A percentile compares a stretch with the other conserved stretches of the same genome.
phyloP scores from a whole-genome alignment of 1,284 basidiomycete species.

The Sanghuangporus weigelae region DNA sequence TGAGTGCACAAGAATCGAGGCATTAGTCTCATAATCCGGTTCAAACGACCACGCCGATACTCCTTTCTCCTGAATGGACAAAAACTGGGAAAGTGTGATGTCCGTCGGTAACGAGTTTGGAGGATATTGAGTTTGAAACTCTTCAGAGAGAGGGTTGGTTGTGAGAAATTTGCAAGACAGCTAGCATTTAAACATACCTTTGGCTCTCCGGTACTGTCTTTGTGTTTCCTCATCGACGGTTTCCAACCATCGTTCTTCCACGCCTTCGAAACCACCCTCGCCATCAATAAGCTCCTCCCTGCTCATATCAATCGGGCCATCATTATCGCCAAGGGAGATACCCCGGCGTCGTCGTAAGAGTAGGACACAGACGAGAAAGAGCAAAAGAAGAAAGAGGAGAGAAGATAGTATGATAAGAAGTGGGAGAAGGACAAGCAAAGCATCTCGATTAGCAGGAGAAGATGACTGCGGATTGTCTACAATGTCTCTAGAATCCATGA shows the following conservation, averaged over 20 bases:
- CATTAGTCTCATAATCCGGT: slow-evolving; percentile 91
- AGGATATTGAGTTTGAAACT: slow-evolving; percentile 86
- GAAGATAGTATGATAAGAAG: slow-evolving; percentile 90
- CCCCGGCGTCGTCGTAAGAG: slow-evolving; percentile 77
- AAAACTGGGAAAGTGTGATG: slow-evolving; percentile 94
- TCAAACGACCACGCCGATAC: slow-evolving; percentile 98
- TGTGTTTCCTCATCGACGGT: slow-evolving; percentile 63
- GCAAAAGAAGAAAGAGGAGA: slow-evolving; percentile 85
- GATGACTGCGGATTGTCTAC: slow-evolving; percentile 14
- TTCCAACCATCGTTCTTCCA: slow-evolving; percentile 94
- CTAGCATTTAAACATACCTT: slow-evolving; percentile 53
- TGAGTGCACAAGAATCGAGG: slow-evolving; percentile 85
- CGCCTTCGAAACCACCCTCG: slow-evolving; percentile 86
- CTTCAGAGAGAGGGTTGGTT: slow-evolving; percentile 36
- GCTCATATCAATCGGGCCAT: slow-evolving; percentile 92
- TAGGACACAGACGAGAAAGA: slow-evolving; percentile 85
- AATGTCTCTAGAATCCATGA: slow-evolving; percentile 12
- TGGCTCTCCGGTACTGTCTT: slow-evolving; percentile 79
- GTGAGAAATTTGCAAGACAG: slow-evolving; percentile 7
- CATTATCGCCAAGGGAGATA: slow-evolving; percentile 79
- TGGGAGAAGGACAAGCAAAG: slow-evolving; percentile 81
- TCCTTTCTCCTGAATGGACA: slow-evolving; percentile 96
- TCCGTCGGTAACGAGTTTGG: slow-evolving; percentile 92
- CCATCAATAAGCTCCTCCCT: slow-evolving; percentile 85
- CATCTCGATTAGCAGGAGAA: slow-evolving; percentile 32